Evolutionary conservation across 2,329 filamentous ascomycete genomes (phyloP), one percentile per base, ranked within the genome.

Genomic region (Cercospora zeina): DNA sequence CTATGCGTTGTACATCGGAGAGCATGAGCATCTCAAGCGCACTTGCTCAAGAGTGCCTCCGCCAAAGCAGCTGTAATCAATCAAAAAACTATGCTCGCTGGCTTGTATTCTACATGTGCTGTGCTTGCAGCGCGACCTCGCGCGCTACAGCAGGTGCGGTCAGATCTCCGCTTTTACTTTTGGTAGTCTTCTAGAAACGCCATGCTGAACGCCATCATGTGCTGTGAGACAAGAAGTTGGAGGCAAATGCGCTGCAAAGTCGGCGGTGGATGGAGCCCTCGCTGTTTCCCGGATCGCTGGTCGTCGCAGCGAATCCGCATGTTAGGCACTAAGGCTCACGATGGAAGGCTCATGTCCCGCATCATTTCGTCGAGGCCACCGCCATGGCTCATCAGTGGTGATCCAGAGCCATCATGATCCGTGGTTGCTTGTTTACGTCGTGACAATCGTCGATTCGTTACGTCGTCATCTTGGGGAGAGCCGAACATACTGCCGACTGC

Each of bases 401-500:
- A 62, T 14, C 67, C 64, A 53, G 45, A 64, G 42, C 63, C 68
- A 55, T 72, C 71, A 61, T 73, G 63, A 54, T 73, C 71, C 11
- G 71, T 69, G 14, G 59, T 60, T 37, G 70, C 68, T 45, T 65
- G 62, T 34, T 68, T 64, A 47, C 70, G 68, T 57, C 69, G 67
- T 34, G 60, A 64, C 50, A 63, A 59, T 45, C 65, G 65, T 61
- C 42, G 67, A 51, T 61, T 66, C 36, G 62, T 64, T 27, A 65
- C 51, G 39, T 65, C 64, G 21, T 68, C 68, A 33, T 65, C 61
- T 19, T 59, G 63, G 8, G 67, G 69, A 8, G 73, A 72, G 33
- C 71, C 67, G 65, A 74, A 74, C 31, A 74, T 73, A 58, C 68
- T 71, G 50, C 70, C 71, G 30, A 76, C 71, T 2, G 74, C 71